Evolutionary conservation across 176 grass and related monocot genomes (phyloP).

Genomic region (Aegilops sharonensis): DNA sequence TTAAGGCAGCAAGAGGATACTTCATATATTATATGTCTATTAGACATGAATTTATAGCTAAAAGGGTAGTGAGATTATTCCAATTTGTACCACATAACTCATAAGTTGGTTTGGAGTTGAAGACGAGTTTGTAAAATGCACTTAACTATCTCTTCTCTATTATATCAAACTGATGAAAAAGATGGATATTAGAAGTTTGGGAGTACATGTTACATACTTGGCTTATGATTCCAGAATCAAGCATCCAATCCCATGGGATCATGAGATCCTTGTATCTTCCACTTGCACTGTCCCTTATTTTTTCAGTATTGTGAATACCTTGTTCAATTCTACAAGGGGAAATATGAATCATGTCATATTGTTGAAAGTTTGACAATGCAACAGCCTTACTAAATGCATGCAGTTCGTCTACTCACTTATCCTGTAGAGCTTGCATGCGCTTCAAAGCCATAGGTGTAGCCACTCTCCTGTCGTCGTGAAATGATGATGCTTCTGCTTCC

Average conservation of each 20-base stretch:
- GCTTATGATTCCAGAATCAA: slow-evolving; percentile 73
- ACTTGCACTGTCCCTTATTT: slow-evolving; percentile 73
- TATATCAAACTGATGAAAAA: slow-evolving; percentile 20
- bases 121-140: slow-evolving; percentile 19
- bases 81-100: background rate
- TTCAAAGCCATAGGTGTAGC: slow-evolving; percentile 67
- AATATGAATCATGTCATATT: background rate
- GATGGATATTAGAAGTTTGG: slow-evolving; percentile 11
- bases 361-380: background rate
- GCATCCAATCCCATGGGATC: slow-evolving; percentile 99
- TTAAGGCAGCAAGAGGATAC: slow-evolving; percentile 30
- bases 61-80: background rate
- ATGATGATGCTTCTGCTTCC: slow-evolving; percentile 69
- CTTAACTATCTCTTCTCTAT: background rate
- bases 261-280: slow-evolving; percentile 82
- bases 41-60: background rate
- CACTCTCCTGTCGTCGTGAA: slow-evolving; percentile 74
- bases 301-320: slow-evolving; percentile 74
- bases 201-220: slow-evolving; percentile 58
- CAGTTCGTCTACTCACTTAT: slow-evolving; percentile 64
- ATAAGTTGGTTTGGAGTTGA: slow-evolving; percentile 13
- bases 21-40: slow-evolving; percentile 20
- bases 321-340: slow-evolving; percentile 71
- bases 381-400: slow-evolving; percentile 22
- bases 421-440: slow-evolving; percentile 80